Evolutionary conservation across 176 grass and related monocot species (phyloP).

Genomic region (Oryza longistaminata): DNA sequence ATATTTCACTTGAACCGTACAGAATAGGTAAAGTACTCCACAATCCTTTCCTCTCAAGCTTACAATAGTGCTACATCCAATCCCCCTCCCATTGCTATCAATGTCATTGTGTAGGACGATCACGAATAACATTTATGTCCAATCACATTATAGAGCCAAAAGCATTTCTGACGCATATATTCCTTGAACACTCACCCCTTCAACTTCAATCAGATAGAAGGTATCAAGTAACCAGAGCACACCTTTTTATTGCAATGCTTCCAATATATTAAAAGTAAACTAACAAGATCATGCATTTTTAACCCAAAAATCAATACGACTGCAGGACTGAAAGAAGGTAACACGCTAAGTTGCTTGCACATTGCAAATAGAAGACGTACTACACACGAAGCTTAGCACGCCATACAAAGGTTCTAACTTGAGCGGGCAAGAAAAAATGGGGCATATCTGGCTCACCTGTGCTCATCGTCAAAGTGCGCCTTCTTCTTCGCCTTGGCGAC

Average conservation of each 20-base stretch:
- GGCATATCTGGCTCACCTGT: conserved; percentile 52
- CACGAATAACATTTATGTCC: conserved; percentile 19
- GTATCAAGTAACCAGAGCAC: background rate
- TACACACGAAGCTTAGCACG: background rate
- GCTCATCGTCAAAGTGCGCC: conserved; percentile 67
- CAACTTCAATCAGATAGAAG: background rate
- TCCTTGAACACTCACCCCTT: background rate
- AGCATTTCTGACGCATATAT: conserved; percentile 17
- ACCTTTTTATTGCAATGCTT: background rate
- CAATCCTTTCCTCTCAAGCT: background rate
- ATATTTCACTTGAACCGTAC: background rate
- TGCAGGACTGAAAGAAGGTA: background rate
- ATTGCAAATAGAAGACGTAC: background rate
- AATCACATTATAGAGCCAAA: conserved; percentile 10
- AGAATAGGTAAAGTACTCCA: background rate
- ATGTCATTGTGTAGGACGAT: background rate
- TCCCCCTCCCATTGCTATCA: background rate
- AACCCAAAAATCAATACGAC: background rate
- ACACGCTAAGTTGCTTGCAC: background rate
- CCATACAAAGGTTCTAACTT: background rate
- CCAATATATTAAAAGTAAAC: background rate
- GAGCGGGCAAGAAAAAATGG: background rate
- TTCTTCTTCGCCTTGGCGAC: conserved; percentile 81
- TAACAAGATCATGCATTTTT: background rate
- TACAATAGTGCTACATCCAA: background rate